Base-by-base conservation (phyloP, 1,139 yeast genomes). In the Yamadazyma dendronema region DNA sequence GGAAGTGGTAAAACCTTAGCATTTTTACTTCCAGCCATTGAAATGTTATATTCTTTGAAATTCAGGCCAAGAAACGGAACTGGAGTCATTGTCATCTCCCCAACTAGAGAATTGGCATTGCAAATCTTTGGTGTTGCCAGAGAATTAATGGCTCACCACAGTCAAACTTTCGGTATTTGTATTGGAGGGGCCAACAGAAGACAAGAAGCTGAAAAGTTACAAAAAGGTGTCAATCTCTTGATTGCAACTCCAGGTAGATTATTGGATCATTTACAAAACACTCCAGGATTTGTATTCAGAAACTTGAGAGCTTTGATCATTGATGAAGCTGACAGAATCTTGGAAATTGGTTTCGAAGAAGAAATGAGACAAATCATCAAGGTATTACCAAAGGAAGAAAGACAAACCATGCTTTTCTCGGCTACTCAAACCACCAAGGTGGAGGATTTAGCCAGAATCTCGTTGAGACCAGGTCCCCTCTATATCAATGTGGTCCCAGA, bases 1-100 rank as follows among this genome's bases (percentile, higher is more conserved):
- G 99, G 99, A 53, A 86, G 96, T 23, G 99, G 99, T 71, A 94
- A 94, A 58, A 94, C 99, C 0, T 97, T 97, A 4, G 98, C 98
- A 1, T 94, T 94, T 59, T 79, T 88, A n/a, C 66, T 94, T 40
- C 99, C 99, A 2, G 75, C 94, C 67, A 74, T 94, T 49, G 97
- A 94, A 65, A 69, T 89, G 67, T 72, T 92, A 41, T 86, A 90
- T 58, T 83, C 95, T 13, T 76, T 92, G 53, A 83, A 77, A 53
- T 54, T 57, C 38, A 56, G 56, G 42, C 51, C 53, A 25, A 84
- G 81, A 56, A 86, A 86, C 39, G 98, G 98, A 42, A 84, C 86
- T 3, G 75, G 98, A 47, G 96, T 96, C 1, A 70, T 92, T 29
- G 81, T 92, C 36, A 62, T 92, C 40, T 86, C 97, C 0, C 98